phyloP scores from a whole-genome alignment of 225 moss, liverwort and hornwort genomes.

The Pseudoscleropodium purum region DNA sequence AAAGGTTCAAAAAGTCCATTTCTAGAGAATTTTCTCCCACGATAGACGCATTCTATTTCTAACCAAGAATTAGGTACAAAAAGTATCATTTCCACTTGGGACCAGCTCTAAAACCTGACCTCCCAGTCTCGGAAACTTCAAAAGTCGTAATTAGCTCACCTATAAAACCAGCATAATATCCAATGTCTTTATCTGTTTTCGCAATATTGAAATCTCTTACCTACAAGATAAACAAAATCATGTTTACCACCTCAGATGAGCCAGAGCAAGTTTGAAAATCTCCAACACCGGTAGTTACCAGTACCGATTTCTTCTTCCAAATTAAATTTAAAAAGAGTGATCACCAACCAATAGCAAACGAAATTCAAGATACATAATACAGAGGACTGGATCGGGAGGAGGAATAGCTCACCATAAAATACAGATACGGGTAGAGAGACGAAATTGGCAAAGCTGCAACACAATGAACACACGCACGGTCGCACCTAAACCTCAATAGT shows the following conservation, averaged over 20 bases:
- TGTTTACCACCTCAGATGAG: not conserved
- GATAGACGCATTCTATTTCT: not conserved
- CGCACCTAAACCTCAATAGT: not conserved
- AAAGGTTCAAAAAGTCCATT: not conserved
- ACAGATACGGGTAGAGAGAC: slow-evolving; percentile 77
- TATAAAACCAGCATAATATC: slow-evolving; percentile 73
- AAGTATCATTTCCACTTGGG: not conserved
- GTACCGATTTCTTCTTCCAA: not conserved
- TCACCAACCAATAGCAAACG: not conserved
- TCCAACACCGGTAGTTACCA: not conserved
- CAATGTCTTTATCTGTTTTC: slow-evolving; percentile 56
- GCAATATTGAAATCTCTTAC: slow-evolving; percentile 69
- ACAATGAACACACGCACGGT: not conserved
- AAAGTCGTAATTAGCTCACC: slow-evolving; percentile 18
- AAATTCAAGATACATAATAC: not conserved
- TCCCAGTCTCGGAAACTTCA: not conserved
- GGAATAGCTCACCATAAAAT: slow-evolving; percentile 71
- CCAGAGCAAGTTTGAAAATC: not conserved
- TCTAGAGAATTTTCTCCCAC: not conserved
- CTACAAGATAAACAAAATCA: slow-evolving; percentile 13
- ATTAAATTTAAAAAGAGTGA: not conserved
- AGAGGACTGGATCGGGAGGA: not conserved
- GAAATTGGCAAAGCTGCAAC: slow-evolving; percentile 77
- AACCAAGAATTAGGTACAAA: not conserved
- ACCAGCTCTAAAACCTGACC: not conserved